Base-by-base conservation (phyloP, 106 monocot species). In the Chionographis japonica region DNA sequence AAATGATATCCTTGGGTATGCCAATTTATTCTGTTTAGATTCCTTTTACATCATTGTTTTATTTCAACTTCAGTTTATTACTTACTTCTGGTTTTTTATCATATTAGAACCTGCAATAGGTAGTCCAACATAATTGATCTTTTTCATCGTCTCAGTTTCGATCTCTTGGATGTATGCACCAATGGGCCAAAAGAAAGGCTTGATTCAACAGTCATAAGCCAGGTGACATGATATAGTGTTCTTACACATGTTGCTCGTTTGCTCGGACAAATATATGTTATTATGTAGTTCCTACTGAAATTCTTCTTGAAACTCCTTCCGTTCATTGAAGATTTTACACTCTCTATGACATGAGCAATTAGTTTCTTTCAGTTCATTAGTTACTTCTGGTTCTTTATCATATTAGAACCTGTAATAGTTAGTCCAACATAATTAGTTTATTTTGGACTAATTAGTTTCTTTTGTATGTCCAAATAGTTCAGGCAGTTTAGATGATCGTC, bases 151-250 rank as follows among this genome's bases (percentile, higher is more conserved):
- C 49, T 53, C 62, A 95, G 95, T 40, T 95, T 82, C 57, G 77
- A 95, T 77, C 83, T 95, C 50, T 65, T 95, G 79, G 86, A 89
- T 83, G 61, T 89, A 8, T 95, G 95, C 81, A 79, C 69, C 63
- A 95, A 85, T 78, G 95, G 95, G 43, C 95, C 95, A 68, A 95
- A 92, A 77, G 95, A 92, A 69, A 95, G 89, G 62, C 95, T 95
- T 63, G 81, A 92, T 61, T 95, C 95, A 37, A 95, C 95, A 62
- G 86, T 92, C 35, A 92, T 95, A 72, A 92, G 95, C 67, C 95
- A 95, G 92, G 95, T 92, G 76, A 12, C 12, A 4, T 54, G 37
- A 70, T 43, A 50, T 0, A 27, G 10, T 12, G 15, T 50, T 56
- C 16, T 12, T 72, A 10, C 60, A 51, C 16, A 52, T 43, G 11